Evolutionary conservation across 106 monocot genomes (phyloP), one percentile per base, ranked within the genome.

Genomic region (Dendrobium huoshanense): DNA sequence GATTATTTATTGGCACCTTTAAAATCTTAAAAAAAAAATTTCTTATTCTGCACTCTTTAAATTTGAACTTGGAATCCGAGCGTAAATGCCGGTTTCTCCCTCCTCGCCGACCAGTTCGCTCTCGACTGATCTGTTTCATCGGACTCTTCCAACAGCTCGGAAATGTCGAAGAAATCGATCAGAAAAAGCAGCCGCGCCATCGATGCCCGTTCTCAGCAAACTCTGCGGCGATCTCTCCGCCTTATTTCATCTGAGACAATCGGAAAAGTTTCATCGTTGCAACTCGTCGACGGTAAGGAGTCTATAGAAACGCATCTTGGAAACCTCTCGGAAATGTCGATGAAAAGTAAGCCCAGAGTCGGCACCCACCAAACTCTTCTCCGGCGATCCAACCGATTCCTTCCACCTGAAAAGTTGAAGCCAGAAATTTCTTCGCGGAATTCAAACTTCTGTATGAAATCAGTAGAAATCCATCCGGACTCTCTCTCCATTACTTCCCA

Each of bases 221-320:
- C 43, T 25, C 41, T 82, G 9, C 74, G 79, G 67, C 82, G 82
- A 74, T 86, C 82, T 51, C 86, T 75, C 44, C 82, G 82, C 5
- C 75, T 86, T 29, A 67, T 37, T 73, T 73, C 27, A 2, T 22
- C 67, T 10, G 67, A 7, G 25, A 67, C 9, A 67, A 67, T 73
- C 15, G 41, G 16, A 41, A 7, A 37, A 41, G 17, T 17, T 73
- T 41, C 41, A 11, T 41, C 16, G 20, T 45, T 42, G 31, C 64
- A 75, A 47, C 61, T 13, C 29, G 55, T 41, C 7, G 56, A 41
- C 78, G 51, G 20, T 16, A 27, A 20, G 70, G 49, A 81, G 4
- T 51, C 9, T n/a, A 4, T 17, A 15, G 25, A 49, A 45, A 44
- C 2, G 9, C 25, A 67, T 67, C 5, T 67, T 41, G 40, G 3